phyloP scores from a whole-genome alignment of 73 alveolate genomes.

The Vitrella brassicaformis region DNA sequence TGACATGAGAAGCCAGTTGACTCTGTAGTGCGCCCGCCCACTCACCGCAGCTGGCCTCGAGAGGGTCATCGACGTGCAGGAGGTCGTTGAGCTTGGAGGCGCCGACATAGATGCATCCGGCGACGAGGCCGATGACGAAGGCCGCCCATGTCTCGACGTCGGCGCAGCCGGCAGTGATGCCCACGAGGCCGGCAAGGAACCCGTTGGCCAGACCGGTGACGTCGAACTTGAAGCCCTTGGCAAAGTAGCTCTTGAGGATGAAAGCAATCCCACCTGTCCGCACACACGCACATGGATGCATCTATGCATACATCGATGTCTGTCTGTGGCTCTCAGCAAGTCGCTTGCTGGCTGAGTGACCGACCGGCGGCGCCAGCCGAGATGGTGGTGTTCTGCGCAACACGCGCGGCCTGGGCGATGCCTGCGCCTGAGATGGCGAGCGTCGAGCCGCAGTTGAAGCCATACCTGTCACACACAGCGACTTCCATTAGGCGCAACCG shows the following conservation, averaged over 20 bases:
- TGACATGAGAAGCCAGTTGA: neutral
- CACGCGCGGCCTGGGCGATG: conserved; percentile 9
- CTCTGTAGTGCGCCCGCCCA: neutral
- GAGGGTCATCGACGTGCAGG: conserved; percentile 64
- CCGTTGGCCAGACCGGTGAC: conserved; percentile 56
- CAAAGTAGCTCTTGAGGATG: conserved; percentile 10
- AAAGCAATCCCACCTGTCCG: conserved; percentile 30
- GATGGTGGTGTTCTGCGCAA: conserved; percentile 36
- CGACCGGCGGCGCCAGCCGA: no score
- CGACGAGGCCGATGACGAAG: conserved; percentile 50
- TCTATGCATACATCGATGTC: no score
- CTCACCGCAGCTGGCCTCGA: conserved; percentile 49
- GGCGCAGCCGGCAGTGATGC: conserved; percentile 64
- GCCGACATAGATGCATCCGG: conserved; percentile 43
- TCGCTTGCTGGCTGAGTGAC: no score
- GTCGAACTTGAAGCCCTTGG: conserved; percentile 12
- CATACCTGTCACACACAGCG: no score
- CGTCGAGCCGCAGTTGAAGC: conserved; percentile 17
- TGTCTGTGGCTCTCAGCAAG: no score
- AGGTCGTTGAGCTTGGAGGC: conserved; percentile 45
- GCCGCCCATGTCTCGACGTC: conserved; percentile 64
- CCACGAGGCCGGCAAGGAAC: conserved; percentile 63
- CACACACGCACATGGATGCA: no score
- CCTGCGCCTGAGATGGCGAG: conserved; percentile 1
- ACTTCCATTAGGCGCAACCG: no score